A percentile compares a stretch with the other conserved stretches of the same genome.
These are phyloP conservation scores for Thalassiosira livingstoniorum DNA, from an alignment of 352 stramenopile genomes.

Conservation along the genomic window DNA sequence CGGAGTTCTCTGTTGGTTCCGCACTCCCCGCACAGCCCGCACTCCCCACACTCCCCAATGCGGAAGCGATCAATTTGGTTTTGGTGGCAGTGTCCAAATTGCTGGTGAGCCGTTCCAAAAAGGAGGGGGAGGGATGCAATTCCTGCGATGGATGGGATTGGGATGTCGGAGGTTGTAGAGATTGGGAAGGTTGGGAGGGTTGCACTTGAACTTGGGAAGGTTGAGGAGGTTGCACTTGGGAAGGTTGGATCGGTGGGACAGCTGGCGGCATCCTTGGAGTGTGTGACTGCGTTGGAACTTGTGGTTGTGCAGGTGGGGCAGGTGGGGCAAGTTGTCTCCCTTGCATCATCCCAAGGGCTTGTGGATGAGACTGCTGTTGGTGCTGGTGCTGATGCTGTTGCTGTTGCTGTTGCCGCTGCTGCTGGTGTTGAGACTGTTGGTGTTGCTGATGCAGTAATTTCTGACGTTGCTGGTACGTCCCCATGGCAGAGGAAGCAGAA, in stretches of 20 bases:
- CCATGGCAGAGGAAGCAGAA: background rate
- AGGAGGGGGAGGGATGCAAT: slow-evolving; percentile 1
- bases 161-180: background rate
- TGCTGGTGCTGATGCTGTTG: slow-evolving; percentile 3
- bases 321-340: background rate
- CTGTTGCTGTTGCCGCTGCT: background rate
- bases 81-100: slow-evolving; percentile 39
- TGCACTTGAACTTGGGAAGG: too few relatives aligned
- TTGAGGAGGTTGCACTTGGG: background rate
- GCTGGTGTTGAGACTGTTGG: slow-evolving; percentile 9
- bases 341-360: background rate
- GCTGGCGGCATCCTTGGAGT: background rate
- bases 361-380: background rate
- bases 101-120: slow-evolving; percentile 42
- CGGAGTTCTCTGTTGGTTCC: slow-evolving; percentile 1
- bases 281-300: background rate
- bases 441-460: slow-evolving; percentile 40
- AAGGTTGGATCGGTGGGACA: background rate
- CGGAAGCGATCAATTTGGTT: slow-evolving; percentile 35
- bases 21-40: background rate
- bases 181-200: slow-evolving; percentile 3
- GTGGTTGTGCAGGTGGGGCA: background rate
- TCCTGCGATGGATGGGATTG: background rate
- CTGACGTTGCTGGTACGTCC: slow-evolving; percentile 33
- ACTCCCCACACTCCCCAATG: slow-evolving; percentile 22